A percentile compares a stretch with the other conserved stretches of the same genome.
Evolutionary conservation across 1,284 basidiomycete genomes (phyloP).

Genomic region (Ganoderma leucocontextum): DNA sequence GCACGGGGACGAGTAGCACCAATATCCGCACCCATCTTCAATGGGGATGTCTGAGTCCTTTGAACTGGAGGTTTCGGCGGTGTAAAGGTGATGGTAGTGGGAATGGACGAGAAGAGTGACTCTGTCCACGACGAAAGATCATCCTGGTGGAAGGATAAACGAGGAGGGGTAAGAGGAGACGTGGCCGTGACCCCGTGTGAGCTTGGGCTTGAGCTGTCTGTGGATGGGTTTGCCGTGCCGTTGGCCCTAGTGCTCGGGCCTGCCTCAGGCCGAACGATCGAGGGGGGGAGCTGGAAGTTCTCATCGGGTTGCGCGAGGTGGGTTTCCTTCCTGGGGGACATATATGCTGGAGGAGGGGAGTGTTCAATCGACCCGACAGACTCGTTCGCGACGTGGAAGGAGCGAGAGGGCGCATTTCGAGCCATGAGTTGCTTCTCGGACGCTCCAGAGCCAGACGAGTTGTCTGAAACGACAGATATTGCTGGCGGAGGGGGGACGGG

Average conservation of each 20-base stretch:
- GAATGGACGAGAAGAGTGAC: slow-evolving; percentile 42
- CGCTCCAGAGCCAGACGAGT: slow-evolving; percentile 28
- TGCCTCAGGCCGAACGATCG: slow-evolving; percentile 17
- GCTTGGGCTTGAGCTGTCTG: slow-evolving; percentile 21
- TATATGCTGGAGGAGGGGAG: slow-evolving; percentile 44
- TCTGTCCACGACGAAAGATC: slow-evolving; percentile 43
- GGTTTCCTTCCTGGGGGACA: slow-evolving; percentile 36
- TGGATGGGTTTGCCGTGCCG: slow-evolving; percentile 16
- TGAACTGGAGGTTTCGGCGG: slow-evolving; percentile 23
- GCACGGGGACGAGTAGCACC: slow-evolving; percentile 22
- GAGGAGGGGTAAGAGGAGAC: slow-evolving; percentile 34
- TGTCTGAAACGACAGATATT: slow-evolving; percentile 26
- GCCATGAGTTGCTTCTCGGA: slow-evolving; percentile 39
- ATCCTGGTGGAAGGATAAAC: slow-evolving; percentile 42
- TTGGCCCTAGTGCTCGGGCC: slow-evolving; percentile 13
- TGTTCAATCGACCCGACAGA: slow-evolving; percentile 36
- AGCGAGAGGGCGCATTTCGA: slow-evolving; percentile 37
- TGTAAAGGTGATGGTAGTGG: slow-evolving; percentile 26
- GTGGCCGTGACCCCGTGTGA: slow-evolving; percentile 19
- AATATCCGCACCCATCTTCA: slow-evolving; percentile 3
- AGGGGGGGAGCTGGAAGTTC: slow-evolving; percentile 31
- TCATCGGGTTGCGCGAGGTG: slow-evolving; percentile 32
- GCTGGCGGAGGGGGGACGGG: slow-evolving; percentile 25
- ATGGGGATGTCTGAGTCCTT: slow-evolving; percentile 12
- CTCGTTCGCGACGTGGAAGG: slow-evolving; percentile 42